A percentile compares a stretch with the other conserved stretches of the same genome.
These are phyloP conservation scores for Alternaria metachromatica DNA, from an alignment of 2,329 filamentous ascomycete species.

Conservation along the genomic window DNA sequence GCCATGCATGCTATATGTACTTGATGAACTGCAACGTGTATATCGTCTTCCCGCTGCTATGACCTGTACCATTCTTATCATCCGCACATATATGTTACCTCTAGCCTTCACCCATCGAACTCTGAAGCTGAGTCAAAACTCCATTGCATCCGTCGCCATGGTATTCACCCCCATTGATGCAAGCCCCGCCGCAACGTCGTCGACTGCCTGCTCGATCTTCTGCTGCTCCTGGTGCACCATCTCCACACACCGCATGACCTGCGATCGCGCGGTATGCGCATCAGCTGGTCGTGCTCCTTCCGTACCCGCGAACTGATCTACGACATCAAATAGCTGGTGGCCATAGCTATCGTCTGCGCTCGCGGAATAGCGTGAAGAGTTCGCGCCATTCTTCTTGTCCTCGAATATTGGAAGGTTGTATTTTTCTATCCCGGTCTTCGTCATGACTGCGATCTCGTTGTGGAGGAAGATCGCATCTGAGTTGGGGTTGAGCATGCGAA, in stretches of 20 bases:
- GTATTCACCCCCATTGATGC: background rate
- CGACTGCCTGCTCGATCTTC: background rate
- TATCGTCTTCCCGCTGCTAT: background rate
- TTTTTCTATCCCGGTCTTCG: background rate
- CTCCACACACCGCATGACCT: background rate
- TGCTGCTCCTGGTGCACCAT: background rate
- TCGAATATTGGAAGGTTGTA: background rate
- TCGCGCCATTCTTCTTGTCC: background rate
- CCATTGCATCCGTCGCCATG: background rate
- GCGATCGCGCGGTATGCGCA: background rate
- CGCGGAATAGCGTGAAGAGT: background rate
- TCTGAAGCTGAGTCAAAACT: background rate
- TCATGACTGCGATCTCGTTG: background rate
- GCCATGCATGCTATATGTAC: background rate
- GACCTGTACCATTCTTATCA: fast-evolving
- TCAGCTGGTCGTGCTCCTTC: background rate
- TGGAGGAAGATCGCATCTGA: background rate
- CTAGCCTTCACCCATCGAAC: background rate
- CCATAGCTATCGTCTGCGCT: background rate
- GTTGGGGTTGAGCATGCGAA: background rate
- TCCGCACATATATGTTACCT: fast-evolving
- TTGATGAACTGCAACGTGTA: fast-evolving
- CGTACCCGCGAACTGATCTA: background rate
- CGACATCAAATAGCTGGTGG: background rate
- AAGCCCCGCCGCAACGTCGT: background rate